Evolutionary conservation across 2,329 filamentous ascomycete genomes (phyloP), one percentile per base, ranked within the genome.

Genomic region (Endothia cerciana): DNA sequence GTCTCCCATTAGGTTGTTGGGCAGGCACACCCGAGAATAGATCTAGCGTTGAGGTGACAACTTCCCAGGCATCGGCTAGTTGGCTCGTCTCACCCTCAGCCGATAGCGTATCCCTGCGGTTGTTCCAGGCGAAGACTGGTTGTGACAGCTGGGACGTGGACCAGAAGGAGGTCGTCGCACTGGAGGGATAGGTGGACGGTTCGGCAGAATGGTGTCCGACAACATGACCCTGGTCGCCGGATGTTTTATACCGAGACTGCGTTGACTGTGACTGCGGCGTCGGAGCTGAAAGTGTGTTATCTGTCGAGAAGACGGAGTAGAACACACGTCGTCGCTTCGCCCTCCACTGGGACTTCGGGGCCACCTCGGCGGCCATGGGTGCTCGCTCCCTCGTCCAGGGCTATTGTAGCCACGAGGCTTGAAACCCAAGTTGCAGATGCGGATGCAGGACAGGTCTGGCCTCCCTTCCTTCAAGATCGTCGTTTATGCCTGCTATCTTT

Each of bases 11-110:
- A 30, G 82, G 84, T 71, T 86, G 84, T 71, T 86, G 83, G 8
- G 78, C 80, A 2, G 85, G 78, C 53, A 85, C 83, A 11, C 84
- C 85, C n/a, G 81, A 75, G 10, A 86, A 85, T 28, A 90, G 78
- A 57, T 82, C 80, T 56, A 90, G 84, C 41, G 79, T 79, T 38
- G 84, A 80, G 19, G 87, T 89, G 67, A 89, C 86, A 36, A 80
- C 77, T 72, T 87, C 84, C 88, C 88, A 90, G 65, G 87, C 85
- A 68, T 83, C 79, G 72, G 89, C 86, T 81, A 83, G 88, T 69
- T 80, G 81, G 63, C 82, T 79, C 75, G 89, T 87, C 69, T 87
- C 82, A 67, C 78, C 76, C 60, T 77, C 73, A 65, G 63, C 61
- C 55, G 22, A 28, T 17, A 30, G 33, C 28, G 36, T 38, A 40